These are phyloP conservation scores for Aspergillus coremiiformis DNA, from an alignment of 495 filamentous ascomycete genomes.

Conservation along the genomic window DNA sequence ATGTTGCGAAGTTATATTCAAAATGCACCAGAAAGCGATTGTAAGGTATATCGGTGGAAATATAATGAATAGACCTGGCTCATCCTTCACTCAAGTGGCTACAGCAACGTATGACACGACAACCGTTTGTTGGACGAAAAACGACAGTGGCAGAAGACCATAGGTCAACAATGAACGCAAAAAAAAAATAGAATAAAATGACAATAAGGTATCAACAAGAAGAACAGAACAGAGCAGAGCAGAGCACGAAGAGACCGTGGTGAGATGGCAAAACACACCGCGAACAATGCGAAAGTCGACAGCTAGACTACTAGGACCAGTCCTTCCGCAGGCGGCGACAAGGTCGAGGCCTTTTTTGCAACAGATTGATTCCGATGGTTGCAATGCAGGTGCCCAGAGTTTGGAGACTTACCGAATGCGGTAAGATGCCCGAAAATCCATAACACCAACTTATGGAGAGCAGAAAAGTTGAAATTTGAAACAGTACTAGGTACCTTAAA, in stretches of 20 bases:
- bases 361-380: background rate
- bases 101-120: background rate
- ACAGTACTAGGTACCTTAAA: background rate
- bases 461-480: background rate
- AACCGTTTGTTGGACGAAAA: background rate
- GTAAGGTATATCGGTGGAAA: background rate
- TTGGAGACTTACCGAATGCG: slow-evolving; percentile 15
- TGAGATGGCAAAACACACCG: background rate
- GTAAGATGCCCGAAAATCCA: slow-evolving; percentile 13
- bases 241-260: background rate
- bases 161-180: background rate
- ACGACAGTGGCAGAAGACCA: slow-evolving; percentile 7
- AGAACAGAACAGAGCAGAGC: background rate
- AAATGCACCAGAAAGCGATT: background rate
- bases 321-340: slow-evolving; percentile 2
- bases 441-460: background rate
- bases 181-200: background rate
- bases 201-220: background rate
- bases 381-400: slow-evolving; percentile 3
- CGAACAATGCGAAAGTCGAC: slow-evolving; percentile 2
- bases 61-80: background rate
- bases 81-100: background rate
- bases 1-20: background rate
- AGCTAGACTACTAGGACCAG: too few species aligned
- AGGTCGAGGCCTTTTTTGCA: background rate